These are phyloP conservation scores for Fusarium anthophilum DNA, from an alignment of 2,329 filamentous ascomycete genomes.

Conservation along the genomic window DNA sequence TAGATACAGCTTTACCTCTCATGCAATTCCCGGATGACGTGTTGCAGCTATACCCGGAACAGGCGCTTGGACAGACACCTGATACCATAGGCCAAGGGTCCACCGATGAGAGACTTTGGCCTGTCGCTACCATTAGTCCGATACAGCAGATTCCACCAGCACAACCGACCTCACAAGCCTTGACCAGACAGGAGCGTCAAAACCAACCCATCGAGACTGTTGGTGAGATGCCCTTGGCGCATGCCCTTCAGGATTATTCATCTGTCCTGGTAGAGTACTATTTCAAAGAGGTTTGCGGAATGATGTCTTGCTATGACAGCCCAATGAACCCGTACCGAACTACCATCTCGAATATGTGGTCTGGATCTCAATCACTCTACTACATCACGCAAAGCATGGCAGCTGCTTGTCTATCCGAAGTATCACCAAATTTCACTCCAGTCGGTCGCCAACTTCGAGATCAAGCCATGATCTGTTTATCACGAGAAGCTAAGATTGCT, in stretches of 20 bases:
- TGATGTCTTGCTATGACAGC: conserved; percentile 73
- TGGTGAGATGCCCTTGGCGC: conserved; percentile 21
- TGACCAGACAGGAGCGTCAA: not conserved
- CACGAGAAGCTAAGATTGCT: conserved; percentile 58
- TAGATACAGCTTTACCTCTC: conserved; percentile 21
- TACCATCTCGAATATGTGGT: conserved; percentile 65
- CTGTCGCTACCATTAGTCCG: not conserved
- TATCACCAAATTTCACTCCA: conserved; percentile 57
- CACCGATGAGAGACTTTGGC: conserved; percentile 24
- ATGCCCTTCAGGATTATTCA: conserved; percentile 51
- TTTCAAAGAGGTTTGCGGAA: conserved; percentile 68
- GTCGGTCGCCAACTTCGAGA: conserved; percentile 57
- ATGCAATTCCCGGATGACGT: conserved; percentile 24
- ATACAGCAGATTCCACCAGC: not conserved
- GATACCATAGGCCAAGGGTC: conserved; percentile 12
- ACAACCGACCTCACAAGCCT: not conserved
- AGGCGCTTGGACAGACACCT: conserved; percentile 8
- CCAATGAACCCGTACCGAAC: conserved; percentile 68
- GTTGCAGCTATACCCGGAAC: conserved; percentile 13
- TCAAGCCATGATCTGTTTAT: conserved; percentile 60
- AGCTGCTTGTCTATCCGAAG: conserved; percentile 66
- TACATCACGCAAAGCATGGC: conserved; percentile 72
- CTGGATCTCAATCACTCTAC: conserved; percentile 66
- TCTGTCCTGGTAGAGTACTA: conserved; percentile 70
- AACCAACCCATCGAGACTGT: not conserved